Evolutionary conservation across 1,284 basidiomycete genomes (phyloP).

Genomic region (Ceratobasidium sp.): DNA sequence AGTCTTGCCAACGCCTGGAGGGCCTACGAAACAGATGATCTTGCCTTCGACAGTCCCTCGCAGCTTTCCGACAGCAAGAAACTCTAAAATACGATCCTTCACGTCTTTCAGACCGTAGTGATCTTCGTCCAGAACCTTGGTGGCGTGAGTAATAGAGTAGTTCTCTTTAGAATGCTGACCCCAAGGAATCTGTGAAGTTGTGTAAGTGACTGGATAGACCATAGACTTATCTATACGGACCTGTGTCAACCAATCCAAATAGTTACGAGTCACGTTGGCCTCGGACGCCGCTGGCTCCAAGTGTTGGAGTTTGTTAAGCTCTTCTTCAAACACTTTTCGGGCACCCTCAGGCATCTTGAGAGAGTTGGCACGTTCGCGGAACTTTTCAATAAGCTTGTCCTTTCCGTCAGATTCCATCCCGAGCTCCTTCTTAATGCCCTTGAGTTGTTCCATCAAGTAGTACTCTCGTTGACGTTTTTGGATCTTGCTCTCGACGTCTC

Average conservation of each 20-base stretch:
- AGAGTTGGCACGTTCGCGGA: conserved; percentile 86
- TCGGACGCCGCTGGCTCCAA: conserved; percentile 94
- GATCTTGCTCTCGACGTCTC: conserved; percentile 96
- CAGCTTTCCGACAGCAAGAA: conserved; percentile 96
- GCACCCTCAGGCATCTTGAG: conserved; percentile 95
- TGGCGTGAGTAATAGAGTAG: conserved; percentile 88
- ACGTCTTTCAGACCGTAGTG: conserved; percentile 97
- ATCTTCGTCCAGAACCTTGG: conserved; percentile 90
- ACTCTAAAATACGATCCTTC: conserved; percentile 97
- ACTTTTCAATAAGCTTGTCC: conserved; percentile 96
- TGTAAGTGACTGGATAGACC: background rate
- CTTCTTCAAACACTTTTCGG: conserved; percentile 96
- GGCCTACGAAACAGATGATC: conserved; percentile 96
- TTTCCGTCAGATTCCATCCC: conserved; percentile 98
- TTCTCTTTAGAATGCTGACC: conserved; percentile 95
- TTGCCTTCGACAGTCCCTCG: conserved; percentile 97
- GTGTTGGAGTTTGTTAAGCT: conserved; percentile 89
- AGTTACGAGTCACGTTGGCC: conserved; percentile 96
- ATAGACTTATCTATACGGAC: conserved; percentile 55
- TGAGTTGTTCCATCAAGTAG: conserved; percentile 98
- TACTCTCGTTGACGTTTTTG: conserved; percentile 97
- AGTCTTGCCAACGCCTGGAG: conserved; percentile 97
- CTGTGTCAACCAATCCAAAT: conserved; percentile 95
- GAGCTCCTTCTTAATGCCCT: conserved; percentile 98
- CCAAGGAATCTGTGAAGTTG: conserved; percentile 81